Base-by-base conservation (phyloP, 805 yeast species). In the Starmerella etchellsii region DNA sequence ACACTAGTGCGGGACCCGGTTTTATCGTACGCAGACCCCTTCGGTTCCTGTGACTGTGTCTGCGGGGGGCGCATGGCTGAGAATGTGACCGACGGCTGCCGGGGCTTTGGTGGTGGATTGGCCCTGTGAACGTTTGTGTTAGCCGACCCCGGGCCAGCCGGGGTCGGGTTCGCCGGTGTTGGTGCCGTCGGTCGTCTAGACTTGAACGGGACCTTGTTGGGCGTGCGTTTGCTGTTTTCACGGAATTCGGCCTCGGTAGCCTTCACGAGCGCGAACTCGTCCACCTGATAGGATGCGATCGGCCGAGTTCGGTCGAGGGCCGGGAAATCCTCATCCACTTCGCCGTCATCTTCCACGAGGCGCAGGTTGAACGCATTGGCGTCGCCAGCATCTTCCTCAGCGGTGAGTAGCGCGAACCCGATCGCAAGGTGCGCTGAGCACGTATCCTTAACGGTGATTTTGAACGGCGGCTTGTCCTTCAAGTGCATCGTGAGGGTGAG, bases 311-410 rank as follows among this genome's bases (percentile, higher is more conserved):
- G 65, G 34, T 80, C 88, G 41, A 91, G 63, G 1, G 87, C 74
- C 1, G 97, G 97, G 64, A 91, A 87, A 39, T 84, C 82, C 27
- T 73, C 78, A 50, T 93, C 98, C 40, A 83, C 85, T 29, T 81
- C 78, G 37, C 93, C 95, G 56, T 87, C 96, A 37, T 88, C 97
- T 57, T 91, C 98, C 1, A 81, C 85, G 19, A 88, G 66, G 42
- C 81, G 81, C 26, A 88, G 54, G 40, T 78, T 68, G 91, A 94
- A 84, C 44, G 61, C 59, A 52, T 80, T 78, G 0, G 87, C 81
- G 45, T 79, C 73, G 37, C 58, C 52, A 25, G 43, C 26, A 42
- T 56, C 16, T 42, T 50, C 5, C 49, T 28, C 24, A 53, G 54
- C 31, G 48, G 39, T 4, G 62, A 66, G 28, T n/a, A 76, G 51